Percentiles rank a stretch among this genome's conserved stretches.
Evolutionary conservation across 2,329 filamentous ascomycete species (phyloP).

Genomic region (Xylaria multiplex): DNA sequence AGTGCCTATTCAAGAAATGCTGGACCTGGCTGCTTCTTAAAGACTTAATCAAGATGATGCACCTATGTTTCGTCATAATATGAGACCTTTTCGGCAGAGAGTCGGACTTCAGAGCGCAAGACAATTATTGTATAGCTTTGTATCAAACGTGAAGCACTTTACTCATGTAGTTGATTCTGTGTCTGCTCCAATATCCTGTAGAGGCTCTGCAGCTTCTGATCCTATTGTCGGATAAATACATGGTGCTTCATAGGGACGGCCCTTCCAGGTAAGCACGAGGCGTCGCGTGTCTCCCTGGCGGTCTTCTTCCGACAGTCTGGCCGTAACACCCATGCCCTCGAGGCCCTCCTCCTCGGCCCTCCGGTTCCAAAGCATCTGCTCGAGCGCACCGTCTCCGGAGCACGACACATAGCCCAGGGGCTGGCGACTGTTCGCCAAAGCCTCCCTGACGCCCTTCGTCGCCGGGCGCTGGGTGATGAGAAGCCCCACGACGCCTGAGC

Average conservation of each 20-base stretch:
- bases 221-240: neutral
- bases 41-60: neutral
- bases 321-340: conserved; percentile 65
- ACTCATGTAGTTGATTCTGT: neutral
- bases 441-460: conserved; percentile 81
- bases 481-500: conserved; percentile 72
- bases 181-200: neutral
- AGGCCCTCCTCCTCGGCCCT: conserved; percentile 70
- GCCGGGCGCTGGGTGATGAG: conserved; percentile 75
- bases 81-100: neutral
- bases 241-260: conserved; percentile 47
- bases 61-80: neutral
- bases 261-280: conserved; percentile 64
- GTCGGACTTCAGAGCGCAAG: neutral
- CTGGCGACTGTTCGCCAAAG: conserved; percentile 71
- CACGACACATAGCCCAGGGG: conserved; percentile 79
- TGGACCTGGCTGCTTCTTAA: neutral
- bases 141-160: neutral
- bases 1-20: neutral
- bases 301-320: conserved; percentile 30
- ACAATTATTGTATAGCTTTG: neutral
- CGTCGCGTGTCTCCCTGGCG: conserved; percentile 49
- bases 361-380: conserved; percentile 79
- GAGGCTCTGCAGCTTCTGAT: neutral
- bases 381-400: conserved; percentile 64